Base-by-base conservation (phyloP, 2,329 filamentous ascomycete species). In the Ophiostoma ulmi region DNA sequence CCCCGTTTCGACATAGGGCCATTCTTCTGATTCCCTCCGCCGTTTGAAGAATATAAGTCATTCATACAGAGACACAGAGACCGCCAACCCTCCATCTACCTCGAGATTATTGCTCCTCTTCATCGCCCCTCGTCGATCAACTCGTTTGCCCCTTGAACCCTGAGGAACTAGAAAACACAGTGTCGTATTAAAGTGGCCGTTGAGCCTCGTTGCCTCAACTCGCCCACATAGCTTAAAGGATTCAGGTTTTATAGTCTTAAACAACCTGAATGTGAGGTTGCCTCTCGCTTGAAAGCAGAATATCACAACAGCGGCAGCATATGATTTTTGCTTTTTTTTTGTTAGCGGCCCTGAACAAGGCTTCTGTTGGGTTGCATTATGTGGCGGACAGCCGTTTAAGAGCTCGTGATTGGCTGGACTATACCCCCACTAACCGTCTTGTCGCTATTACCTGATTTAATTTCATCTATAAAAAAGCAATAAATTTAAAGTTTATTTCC, bases 361-460 rank as follows among this genome's bases (percentile, higher is more conserved):
- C 58, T 63, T 63, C 58, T 58, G 26, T 63, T 35, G 26, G 35
- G 58, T 63, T 35, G 58, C 58, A 35, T 63, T 35, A 31, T 63
- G 58, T 14, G 11, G 20, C 22, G 61, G 61, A 26, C 35, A 22
- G 35, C 35, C 36, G 26, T 22, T 10, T 22, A 10, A 0, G 35
- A 7, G 3, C 20, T 17, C 13, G n/a, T 65, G 63, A 65, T 39
- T 65, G 63, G 63, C 20, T 39, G 36, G 3, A 13, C 4, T 2
- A 39, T 38, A 17, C n/a, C 63, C 63, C 63, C 63, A 65, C 63
- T 65, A 36, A 39, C 63, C 31, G 31, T 31, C 3, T 31, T 31
- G 31, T 31, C 3, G 31, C 31, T 31, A 31, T 31, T 31, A 31
- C 31, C 31, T 31, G 31, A 31, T 31, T 31, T 31, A 31, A 31